These are phyloP conservation scores for Trichoderma erinaceum DNA, from an alignment of 495 filamentous ascomycete species.

Conservation along the genomic window DNA sequence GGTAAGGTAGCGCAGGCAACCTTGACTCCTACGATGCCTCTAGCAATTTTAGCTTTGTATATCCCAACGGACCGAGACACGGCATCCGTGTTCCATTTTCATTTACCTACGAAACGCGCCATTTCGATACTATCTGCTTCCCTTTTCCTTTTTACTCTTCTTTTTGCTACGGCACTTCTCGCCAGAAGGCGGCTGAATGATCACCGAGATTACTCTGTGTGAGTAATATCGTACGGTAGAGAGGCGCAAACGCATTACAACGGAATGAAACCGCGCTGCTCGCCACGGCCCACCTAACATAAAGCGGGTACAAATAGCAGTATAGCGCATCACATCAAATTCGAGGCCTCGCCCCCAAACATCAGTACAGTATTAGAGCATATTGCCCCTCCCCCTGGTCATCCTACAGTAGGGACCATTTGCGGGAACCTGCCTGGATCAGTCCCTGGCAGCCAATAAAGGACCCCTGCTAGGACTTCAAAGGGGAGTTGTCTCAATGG, in stretches of 20 bases:
- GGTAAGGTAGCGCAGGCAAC: not conserved
- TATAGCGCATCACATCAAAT: not conserved
- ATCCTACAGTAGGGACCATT: not conserved
- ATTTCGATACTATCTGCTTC: no score
- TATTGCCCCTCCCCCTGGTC: not conserved
- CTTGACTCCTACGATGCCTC: not conserved
- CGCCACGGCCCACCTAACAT: not conserved
- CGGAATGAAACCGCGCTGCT: not conserved
- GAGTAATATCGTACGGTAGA: not conserved
- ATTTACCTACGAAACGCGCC: conserved; percentile 2
- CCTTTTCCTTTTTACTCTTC: not conserved
- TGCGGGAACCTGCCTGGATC: conserved; percentile 9
- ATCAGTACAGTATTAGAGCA: not conserved
- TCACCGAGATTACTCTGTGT: not conserved
- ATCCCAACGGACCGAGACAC: conserved; percentile 9
- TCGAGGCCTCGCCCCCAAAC: not conserved
- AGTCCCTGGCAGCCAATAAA: conserved; percentile 4
- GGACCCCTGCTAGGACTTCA: conserved; percentile 12
- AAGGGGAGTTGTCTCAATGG: not conserved
- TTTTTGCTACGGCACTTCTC: not conserved
- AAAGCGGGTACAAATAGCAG: not conserved
- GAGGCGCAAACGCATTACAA: not conserved
- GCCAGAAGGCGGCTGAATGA: not conserved
- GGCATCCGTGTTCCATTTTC: conserved; percentile 12
- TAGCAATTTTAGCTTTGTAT: not conserved